phyloP scores from a whole-genome alignment of 352 stramenopile genomes.

The Plasmopara halstedii region DNA sequence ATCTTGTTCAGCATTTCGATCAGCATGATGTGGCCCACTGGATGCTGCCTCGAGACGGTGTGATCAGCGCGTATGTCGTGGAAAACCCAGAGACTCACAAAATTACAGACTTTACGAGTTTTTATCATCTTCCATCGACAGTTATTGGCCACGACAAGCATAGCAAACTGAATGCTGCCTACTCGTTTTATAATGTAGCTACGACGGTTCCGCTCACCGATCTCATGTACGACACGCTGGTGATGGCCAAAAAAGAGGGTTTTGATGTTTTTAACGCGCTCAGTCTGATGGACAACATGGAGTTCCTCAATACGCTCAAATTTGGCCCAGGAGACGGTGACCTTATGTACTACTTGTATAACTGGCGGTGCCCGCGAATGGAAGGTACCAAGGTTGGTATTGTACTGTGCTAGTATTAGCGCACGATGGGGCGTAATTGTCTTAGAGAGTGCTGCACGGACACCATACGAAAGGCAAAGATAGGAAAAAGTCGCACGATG shows the following conservation, averaged over 20 bases:
- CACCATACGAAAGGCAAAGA: constrained; percentile 4
- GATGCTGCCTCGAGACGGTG: constrained; percentile 90
- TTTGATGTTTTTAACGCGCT: constrained; percentile 68
- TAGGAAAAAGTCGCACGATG: constrained; percentile 3
- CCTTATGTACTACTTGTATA: no score
- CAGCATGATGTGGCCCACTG: constrained; percentile 94
- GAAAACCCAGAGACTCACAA: constrained; percentile 40
- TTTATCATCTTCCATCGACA: constrained; percentile 97
- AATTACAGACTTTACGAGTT: constrained; percentile 93
- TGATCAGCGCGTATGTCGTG: constrained; percentile 92
- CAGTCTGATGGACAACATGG: constrained; percentile 58
- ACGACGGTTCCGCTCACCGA: constrained; percentile 44
- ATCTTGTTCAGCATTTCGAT: constrained; percentile 83
- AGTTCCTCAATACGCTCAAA: no score
- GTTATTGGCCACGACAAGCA: no score
- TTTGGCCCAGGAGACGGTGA: no score
- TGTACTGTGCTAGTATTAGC: not conserved
- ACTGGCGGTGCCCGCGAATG: no score
- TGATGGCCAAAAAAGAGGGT: constrained; percentile 44
- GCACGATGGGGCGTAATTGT: not conserved
- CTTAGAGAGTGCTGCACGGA: constrained; percentile 2
- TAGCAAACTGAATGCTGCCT: no score
- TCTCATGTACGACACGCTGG: constrained; percentile 62
- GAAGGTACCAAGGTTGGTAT: not conserved
- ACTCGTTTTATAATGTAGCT: constrained; percentile 95